These are phyloP conservation scores for Pseudogymnoascus sp. DNA, from an alignment of 2,329 filamentous ascomycete species.

Conservation along the genomic window DNA sequence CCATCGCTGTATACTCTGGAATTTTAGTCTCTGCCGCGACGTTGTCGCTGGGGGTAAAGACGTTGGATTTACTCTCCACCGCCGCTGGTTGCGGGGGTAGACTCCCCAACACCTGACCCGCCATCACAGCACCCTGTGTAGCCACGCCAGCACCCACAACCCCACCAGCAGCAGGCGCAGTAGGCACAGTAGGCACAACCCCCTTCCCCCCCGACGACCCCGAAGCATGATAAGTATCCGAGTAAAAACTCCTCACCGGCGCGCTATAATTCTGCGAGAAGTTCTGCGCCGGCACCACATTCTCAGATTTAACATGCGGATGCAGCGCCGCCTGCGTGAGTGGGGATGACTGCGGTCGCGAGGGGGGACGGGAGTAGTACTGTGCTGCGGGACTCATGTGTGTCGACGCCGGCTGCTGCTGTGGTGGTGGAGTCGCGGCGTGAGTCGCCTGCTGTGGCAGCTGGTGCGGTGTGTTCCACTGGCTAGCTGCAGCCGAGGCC, in stretches of 20 bases:
- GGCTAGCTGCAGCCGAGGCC: neutral
- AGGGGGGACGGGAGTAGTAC: neutral
- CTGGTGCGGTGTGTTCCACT: neutral
- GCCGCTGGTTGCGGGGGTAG: neutral
- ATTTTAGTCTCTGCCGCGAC: neutral
- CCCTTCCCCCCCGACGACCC: neutral
- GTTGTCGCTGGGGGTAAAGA: neutral
- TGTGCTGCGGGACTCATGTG: neutral
- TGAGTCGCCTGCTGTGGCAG: neutral
- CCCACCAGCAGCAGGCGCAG: neutral
- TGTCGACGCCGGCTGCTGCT: neutral
- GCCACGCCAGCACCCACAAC: neutral
- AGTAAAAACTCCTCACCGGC: neutral
- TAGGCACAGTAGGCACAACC: too few species aligned
- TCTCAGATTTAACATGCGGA: neutral
- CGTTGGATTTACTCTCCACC: neutral
- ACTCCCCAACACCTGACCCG: neutral
- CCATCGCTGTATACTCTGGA: neutral
- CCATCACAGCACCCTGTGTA: neutral
- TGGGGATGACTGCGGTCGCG: neutral
- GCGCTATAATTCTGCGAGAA: neutral
- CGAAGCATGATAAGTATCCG: neutral
- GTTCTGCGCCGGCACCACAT: neutral
- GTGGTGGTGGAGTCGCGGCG: neutral
- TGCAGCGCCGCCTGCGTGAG: neutral